Percentiles rank a stretch among this genome's conserved stretches.
phyloP scores from a whole-genome alignment of 768 basidiomycete species.

The Podaxis sp. region DNA sequence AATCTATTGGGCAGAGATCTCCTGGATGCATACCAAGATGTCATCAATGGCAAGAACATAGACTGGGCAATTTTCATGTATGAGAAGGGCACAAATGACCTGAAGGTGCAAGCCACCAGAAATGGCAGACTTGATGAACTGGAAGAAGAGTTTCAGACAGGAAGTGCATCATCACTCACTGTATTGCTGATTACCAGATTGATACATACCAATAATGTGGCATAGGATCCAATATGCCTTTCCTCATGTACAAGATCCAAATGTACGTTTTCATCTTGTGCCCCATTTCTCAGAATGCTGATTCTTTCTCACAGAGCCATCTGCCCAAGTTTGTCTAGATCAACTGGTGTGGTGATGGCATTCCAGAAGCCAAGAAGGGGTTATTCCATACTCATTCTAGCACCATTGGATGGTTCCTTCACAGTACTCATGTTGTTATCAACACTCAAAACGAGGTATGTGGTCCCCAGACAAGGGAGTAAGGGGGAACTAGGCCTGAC shows the following conservation, averaged over 20 bases:
- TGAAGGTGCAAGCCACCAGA: slow-evolving; percentile 86
- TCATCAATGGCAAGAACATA: slow-evolving; percentile 62
- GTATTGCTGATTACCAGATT: slow-evolving; percentile 13
- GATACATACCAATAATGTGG: slow-evolving; percentile 13
- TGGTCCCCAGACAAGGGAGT: neutral
- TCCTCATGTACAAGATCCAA: slow-evolving; percentile 78
- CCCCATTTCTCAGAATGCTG: slow-evolving; percentile 6
- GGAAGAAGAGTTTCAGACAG: slow-evolving; percentile 96
- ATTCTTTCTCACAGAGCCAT: slow-evolving; percentile 51
- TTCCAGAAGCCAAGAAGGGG: slow-evolving; percentile 89
- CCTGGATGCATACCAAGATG: slow-evolving; percentile 69
- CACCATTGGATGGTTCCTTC: slow-evolving; percentile 76
- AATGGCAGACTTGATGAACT: slow-evolving; percentile 86
- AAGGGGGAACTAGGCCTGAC: neutral
- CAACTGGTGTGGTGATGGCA: slow-evolving; percentile 97
- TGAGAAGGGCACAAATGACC: slow-evolving; percentile 77
- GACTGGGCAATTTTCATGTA: slow-evolving; percentile 83
- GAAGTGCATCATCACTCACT: slow-evolving; percentile 46
- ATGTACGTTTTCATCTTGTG: slow-evolving; percentile 40
- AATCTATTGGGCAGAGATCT: slow-evolving; percentile 77
- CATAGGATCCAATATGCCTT: slow-evolving; percentile 92
- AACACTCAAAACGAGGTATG: slow-evolving; percentile 82
- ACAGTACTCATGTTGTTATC: slow-evolving; percentile 83
- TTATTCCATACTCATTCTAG: slow-evolving; percentile 87
- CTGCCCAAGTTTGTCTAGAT: slow-evolving; percentile 93